phyloP scores from a whole-genome alignment of 2,329 filamentous ascomycete species.

The Grosmannia huntii region DNA sequence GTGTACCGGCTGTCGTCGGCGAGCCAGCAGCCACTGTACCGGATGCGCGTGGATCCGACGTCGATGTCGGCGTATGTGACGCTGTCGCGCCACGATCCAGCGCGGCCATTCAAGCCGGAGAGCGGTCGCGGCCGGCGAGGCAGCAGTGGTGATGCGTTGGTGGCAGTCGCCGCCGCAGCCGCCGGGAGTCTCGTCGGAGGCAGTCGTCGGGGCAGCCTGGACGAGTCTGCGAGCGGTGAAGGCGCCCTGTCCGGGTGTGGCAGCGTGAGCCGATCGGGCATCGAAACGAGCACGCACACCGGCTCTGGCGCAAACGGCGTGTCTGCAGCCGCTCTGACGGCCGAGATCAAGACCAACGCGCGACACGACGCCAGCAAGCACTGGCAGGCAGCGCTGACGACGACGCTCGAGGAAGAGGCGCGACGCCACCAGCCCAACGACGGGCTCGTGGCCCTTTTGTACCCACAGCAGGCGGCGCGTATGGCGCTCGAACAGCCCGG shows the following conservation, averaged over 20 bases:
- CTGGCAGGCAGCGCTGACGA: slow-evolving; percentile 46
- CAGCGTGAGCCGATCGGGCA: no score
- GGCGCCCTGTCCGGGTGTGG: no score
- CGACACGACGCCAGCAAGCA: slow-evolving; percentile 26
- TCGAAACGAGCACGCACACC: not conserved
- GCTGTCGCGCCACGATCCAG: slow-evolving; percentile 47
- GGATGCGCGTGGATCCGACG: slow-evolving; percentile 49
- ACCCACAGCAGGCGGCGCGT: slow-evolving; percentile 51
- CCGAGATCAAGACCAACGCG: slow-evolving; percentile 20
- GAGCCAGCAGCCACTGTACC: slow-evolving; percentile 54
- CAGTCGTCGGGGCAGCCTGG: slow-evolving; percentile 12
- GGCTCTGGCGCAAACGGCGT: slow-evolving; percentile 11
- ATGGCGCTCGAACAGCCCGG: slow-evolving; percentile 48
- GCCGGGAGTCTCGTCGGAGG: slow-evolving; percentile 27
- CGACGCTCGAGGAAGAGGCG: slow-evolving; percentile 42
- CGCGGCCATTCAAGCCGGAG: slow-evolving; percentile 34
- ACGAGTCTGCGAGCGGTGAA: slow-evolving; percentile 2
- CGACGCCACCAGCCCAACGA: slow-evolving; percentile 43
- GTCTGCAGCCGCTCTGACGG: slow-evolving; percentile 28
- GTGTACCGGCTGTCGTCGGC: slow-evolving; percentile 53
- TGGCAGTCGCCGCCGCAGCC: not conserved
- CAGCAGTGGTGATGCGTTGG: slow-evolving; percentile 9
- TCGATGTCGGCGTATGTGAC: slow-evolving; percentile 50
- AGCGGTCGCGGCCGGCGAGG: slow-evolving; percentile 12
- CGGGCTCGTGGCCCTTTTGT: slow-evolving; percentile 54